Evolutionary conservation across 495 filamentous ascomycete genomes (phyloP).

Genomic region (Hypoxylon cercidicola): DNA sequence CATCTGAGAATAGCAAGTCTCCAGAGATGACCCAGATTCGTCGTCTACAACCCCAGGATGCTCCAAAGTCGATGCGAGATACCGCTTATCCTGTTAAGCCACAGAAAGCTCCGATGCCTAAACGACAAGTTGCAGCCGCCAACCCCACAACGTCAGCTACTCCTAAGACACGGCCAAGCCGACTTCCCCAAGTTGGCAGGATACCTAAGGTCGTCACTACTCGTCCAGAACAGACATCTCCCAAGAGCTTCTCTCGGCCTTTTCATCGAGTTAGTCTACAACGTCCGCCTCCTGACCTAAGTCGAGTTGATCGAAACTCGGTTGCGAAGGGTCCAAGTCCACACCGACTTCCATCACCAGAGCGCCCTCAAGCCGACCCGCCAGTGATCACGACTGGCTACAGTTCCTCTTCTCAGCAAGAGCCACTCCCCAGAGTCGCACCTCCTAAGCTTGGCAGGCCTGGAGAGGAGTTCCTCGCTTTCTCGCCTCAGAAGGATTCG

Average conservation of each 20-base stretch:
- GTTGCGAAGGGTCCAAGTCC: conserved; percentile 61
- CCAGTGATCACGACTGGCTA: conserved; percentile 27
- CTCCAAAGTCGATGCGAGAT: conserved; percentile 6
- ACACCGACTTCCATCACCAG: conserved; percentile 51
- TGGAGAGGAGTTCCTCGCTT: conserved; percentile 70
- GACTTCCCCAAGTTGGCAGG: conserved; percentile 83
- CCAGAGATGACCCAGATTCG: conserved; percentile 9
- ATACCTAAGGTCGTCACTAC: conserved; percentile 89
- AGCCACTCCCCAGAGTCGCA: conserved; percentile 27
- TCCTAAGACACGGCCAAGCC: conserved; percentile 49
- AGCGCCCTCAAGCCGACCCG: conserved; percentile 44
- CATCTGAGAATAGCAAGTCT: conserved; percentile 40
- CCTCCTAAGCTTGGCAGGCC: conserved; percentile 29
- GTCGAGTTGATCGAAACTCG: conserved; percentile 52
- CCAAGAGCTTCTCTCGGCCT: conserved; percentile 87
- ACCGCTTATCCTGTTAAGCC: conserved; percentile 6
- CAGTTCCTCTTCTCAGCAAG: conserved; percentile 38
- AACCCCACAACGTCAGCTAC: conserved; percentile 10
- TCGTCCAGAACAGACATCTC: conserved; percentile 72
- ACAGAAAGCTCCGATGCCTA: conserved; percentile 1
- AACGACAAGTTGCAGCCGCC: conserved; percentile 1
- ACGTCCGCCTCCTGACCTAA: conserved; percentile 52
- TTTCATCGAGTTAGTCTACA: conserved; percentile 62
- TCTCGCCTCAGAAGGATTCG: conserved; percentile 77
- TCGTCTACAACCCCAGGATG: conserved; percentile 5